A percentile compares a stretch with the other conserved stretches of the same genome.
Evolutionary conservation across 371 early-diverging fungal species (phyloP).

Genomic region (Dinochytrium kinnereticum): DNA sequence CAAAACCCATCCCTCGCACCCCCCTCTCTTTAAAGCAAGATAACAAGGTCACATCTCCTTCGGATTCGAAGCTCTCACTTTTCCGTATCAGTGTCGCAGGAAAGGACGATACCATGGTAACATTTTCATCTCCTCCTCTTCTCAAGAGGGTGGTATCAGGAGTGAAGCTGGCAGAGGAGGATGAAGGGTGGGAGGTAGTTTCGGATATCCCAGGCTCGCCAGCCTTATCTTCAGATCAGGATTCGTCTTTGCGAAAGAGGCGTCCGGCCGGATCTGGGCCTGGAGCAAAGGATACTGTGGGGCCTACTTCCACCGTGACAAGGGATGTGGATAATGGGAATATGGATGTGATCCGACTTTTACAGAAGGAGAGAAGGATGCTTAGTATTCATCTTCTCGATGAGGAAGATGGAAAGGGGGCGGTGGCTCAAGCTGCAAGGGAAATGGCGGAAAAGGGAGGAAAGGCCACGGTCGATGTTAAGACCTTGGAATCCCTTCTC

Average conservation of each 20-base stretch:
- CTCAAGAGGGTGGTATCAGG: background rate
- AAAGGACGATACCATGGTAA: background rate
- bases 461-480: background rate
- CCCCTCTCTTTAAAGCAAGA: too few species aligned
- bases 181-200: background rate
- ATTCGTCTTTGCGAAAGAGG: background rate
- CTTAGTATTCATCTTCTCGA: background rate
- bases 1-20: background rate
- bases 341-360: background rate
- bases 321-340: too few species aligned
- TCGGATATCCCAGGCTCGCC: background rate
- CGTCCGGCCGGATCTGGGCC: background rate
- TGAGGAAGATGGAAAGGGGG: constrained; percentile 9
- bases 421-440: background rate
- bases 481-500: background rate
- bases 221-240: background rate
- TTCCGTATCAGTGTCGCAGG: background rate
- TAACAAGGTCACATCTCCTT: background rate
- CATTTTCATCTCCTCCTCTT: background rate
- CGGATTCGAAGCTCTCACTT: background rate
- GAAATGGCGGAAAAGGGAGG: background rate
- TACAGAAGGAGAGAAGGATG: background rate
- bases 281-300: too few species aligned
- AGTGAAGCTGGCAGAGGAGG: background rate
- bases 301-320: too few species aligned